phyloP scores from a whole-genome alignment of 75 land plant species.

The Azolla pinnata region DNA sequence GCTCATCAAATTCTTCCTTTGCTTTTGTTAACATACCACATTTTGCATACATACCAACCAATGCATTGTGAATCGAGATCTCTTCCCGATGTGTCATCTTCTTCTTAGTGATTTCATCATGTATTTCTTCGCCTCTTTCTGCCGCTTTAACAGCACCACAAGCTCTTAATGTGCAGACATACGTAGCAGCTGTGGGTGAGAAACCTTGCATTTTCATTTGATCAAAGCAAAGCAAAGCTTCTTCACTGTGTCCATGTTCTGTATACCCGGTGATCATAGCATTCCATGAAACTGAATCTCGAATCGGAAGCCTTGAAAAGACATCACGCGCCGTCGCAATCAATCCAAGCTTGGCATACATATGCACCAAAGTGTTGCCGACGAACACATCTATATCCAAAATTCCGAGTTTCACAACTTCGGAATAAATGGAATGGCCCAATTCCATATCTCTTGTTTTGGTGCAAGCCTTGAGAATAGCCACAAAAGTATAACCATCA shows the following conservation, averaged over 20 bases:
- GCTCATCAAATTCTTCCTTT: constrained; percentile 15
- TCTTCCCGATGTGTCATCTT: constrained; percentile 7
- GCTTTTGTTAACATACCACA: constrained; percentile 7
- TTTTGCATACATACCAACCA: constrained; percentile 12
- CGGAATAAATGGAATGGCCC: constrained; percentile 27
- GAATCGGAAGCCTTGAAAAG: constrained; percentile 6
- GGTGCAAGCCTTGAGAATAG: constrained; percentile 43
- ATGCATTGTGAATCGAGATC: constrained; percentile 10
- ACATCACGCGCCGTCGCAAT: constrained; percentile 1
- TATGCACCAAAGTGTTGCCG: constrained; percentile 8
- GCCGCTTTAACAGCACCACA: background rate
- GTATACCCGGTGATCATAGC: constrained; percentile 10
- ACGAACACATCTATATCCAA: constrained; percentile 32
- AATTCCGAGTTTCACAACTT: constrained; percentile 28
- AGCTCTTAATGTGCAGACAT: constrained; percentile 1
- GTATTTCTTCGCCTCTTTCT: background rate
- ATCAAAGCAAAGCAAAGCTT: background rate
- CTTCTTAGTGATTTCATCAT: too few species aligned
- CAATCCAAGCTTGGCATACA: constrained; percentile 15
- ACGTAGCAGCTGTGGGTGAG: background rate
- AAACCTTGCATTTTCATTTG: constrained; percentile 7
- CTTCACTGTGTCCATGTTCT: background rate
- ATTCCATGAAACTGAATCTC: constrained; percentile 12
- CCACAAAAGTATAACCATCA: constrained; percentile 40
- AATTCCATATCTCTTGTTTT: background rate